These are phyloP conservation scores for Penicillium malachiteum DNA, from an alignment of 495 filamentous ascomycete species.

Conservation along the genomic window DNA sequence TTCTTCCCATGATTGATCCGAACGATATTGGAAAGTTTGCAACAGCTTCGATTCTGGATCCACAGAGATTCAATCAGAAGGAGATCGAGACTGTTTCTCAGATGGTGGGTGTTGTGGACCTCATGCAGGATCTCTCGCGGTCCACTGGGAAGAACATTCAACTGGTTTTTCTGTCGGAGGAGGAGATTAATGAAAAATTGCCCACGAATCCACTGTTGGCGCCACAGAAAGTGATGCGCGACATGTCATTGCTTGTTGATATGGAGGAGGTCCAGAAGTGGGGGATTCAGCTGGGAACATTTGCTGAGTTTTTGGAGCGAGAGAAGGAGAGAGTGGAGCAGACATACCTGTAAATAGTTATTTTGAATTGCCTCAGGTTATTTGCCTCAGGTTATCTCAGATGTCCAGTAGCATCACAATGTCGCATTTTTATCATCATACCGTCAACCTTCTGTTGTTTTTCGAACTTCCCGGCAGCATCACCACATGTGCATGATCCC, in stretches of 20 bases:
- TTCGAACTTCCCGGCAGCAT: too few relatives aligned
- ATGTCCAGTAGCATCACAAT: too few relatives aligned
- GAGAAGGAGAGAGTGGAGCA: slow-evolving; percentile 27
- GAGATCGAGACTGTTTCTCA: slow-evolving; percentile 42
- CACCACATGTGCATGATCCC: too few relatives aligned
- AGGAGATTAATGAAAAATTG: slow-evolving; percentile 32
- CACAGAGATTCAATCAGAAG: slow-evolving; percentile 34
- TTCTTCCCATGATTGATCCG: slow-evolving; percentile 42
- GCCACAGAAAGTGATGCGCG: slow-evolving; percentile 30
- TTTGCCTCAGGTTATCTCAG: too few relatives aligned
- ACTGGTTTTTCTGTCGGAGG: slow-evolving; percentile 35
- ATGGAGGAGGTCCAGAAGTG: slow-evolving; percentile 34
- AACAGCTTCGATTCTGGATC: slow-evolving; percentile 41
- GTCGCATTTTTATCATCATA: too few relatives aligned
- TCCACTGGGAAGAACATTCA: slow-evolving; percentile 34
- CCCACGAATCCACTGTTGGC: slow-evolving; percentile 26
- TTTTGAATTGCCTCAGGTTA: too few relatives aligned
- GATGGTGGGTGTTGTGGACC: slow-evolving; percentile 26
- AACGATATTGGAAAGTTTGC: slow-evolving; percentile 51
- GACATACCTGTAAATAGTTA: slow-evolving; percentile 13
- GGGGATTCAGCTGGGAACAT: slow-evolving; percentile 31
- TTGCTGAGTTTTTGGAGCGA: slow-evolving; percentile 37
- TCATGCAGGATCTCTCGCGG: slow-evolving; percentile 29
- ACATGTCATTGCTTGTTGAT: slow-evolving; percentile 33
- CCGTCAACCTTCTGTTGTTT: too few relatives aligned